A percentile compares a stretch with the other conserved stretches of the same genome.
Evolutionary conservation across 306 rosid genomes (phyloP).

Genomic region (Hylodesmum podocarpum): DNA sequence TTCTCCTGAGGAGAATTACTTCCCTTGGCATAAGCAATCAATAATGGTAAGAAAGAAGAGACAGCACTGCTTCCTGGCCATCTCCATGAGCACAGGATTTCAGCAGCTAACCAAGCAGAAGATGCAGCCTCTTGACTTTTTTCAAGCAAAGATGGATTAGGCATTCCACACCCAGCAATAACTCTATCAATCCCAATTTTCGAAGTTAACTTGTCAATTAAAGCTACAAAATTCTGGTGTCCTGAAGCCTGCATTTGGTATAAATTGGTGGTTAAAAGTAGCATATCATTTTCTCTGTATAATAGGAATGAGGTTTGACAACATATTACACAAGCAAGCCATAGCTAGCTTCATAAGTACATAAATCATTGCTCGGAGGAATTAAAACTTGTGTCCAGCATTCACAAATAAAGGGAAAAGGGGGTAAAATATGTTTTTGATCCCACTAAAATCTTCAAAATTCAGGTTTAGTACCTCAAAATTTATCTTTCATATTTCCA

Average conservation of each 20-base stretch:
- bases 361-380: background rate
- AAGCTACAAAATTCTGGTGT: constrained; percentile 60
- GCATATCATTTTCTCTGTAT: constrained; percentile 6
- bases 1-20: constrained; percentile 45
- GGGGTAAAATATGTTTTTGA: too few species aligned
- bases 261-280: constrained; percentile 27
- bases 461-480: too few species aligned
- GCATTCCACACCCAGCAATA: constrained; percentile 40
- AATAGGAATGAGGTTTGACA: constrained; percentile 14
- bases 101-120: constrained; percentile 89
- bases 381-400: background rate
- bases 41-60: constrained; percentile 73
- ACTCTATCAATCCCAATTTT: constrained; percentile 69
- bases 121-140: constrained; percentile 49
- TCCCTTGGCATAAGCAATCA: constrained; percentile 60
- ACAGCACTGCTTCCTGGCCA: constrained; percentile 86
- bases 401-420: too few species aligned
- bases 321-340: constrained; percentile 1
- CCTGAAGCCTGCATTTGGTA: constrained; percentile 71
- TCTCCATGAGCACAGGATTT: constrained; percentile 92
- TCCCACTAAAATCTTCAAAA: too few species aligned
- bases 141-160: constrained; percentile 38
- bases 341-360: background rate
- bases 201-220: constrained; percentile 62
- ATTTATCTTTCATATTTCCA: too few species aligned